Conservation (phyloP, 2,329 filamentous ascomycete species). For the Aspergillus sp. region DNA sequence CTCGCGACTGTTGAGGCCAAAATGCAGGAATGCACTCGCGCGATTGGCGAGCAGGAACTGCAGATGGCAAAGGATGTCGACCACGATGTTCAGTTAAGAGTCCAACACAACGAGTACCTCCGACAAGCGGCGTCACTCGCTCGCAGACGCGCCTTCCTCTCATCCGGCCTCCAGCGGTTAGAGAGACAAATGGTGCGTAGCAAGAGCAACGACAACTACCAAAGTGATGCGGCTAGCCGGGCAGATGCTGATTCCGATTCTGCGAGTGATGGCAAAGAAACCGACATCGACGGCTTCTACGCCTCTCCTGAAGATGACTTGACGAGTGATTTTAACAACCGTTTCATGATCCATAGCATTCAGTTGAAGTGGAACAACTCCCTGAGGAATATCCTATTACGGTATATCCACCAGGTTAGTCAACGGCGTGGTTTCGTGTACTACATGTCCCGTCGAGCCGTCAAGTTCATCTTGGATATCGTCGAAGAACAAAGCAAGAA, state of each 20-base stretch:
- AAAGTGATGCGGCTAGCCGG: conserved; percentile 32
- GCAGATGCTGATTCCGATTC: conserved; percentile 43
- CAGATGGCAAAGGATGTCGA: conserved; percentile 59
- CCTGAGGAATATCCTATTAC: conserved; percentile 90
- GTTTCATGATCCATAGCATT: conserved; percentile 96
- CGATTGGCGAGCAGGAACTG: conserved; percentile 76
- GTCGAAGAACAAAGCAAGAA: conserved; percentile 89
- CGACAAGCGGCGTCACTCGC: conserved; percentile 62
- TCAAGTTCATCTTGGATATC: conserved; percentile 98
- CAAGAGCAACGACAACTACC: conserved; percentile 37
- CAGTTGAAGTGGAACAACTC: conserved; percentile 99
- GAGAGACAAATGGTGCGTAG: conserved; percentile 54
- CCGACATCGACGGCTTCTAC: conserved; percentile 62
- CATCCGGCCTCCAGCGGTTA: conserved; percentile 61
- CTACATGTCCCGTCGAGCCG: conserved; percentile 91
- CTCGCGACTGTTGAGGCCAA: conserved; percentile 79
- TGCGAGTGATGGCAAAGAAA: conserved; percentile 59
- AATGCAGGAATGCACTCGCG: conserved; percentile 72
- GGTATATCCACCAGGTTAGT: conserved; percentile 96
- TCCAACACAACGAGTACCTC: conserved; percentile 55
- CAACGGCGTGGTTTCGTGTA: conserved; percentile 96
- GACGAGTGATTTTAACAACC: conserved; percentile 94
- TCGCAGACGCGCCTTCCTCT: conserved; percentile 63
- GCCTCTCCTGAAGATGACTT: conserved; percentile 77
- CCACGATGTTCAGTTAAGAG: conserved; percentile 49